phyloP scores from a whole-genome alignment of 2,329 filamentous ascomycete genomes.

The Phaeosphaeriaceae sp. region DNA sequence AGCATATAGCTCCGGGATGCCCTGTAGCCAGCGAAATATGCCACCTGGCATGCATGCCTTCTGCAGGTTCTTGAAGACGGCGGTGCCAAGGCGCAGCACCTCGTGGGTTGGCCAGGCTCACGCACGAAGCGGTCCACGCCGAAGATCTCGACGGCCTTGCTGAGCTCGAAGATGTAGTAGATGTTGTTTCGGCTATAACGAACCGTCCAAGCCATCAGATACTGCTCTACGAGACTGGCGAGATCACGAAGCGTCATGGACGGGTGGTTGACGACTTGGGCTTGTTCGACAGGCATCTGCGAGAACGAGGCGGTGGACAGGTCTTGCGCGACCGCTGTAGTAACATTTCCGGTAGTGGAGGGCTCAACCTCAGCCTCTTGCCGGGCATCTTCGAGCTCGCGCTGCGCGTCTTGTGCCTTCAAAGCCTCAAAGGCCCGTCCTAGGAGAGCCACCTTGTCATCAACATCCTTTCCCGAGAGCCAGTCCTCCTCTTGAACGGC shows the following conservation, averaged over 20 bases:
- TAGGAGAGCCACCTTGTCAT: neutral
- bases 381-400: neutral
- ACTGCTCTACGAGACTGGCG: neutral
- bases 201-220: neutral
- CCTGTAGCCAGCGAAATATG: neutral
- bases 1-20: neutral
- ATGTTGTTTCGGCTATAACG: neutral
- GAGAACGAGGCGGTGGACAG: neutral
- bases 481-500: neutral
- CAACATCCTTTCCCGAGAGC: neutral
- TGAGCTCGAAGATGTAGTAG: neutral
- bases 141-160: neutral
- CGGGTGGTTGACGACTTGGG: too few relatives aligned
- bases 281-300: neutral
- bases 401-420: neutral
- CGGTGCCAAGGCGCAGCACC: neutral
- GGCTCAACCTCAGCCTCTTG: neutral
- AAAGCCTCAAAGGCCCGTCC: neutral
- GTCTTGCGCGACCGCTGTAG: too few relatives aligned
- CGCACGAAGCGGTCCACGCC: neutral
- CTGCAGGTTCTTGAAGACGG: neutral
- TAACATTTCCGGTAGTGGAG: neutral
- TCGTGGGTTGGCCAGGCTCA: neutral
- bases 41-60: neutral
- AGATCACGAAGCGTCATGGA: neutral